Evolutionary conservation across 1,139 yeast species (phyloP), one percentile per base, ranked within the genome.

Genomic region (Meyerozyma guilliermondii): DNA sequence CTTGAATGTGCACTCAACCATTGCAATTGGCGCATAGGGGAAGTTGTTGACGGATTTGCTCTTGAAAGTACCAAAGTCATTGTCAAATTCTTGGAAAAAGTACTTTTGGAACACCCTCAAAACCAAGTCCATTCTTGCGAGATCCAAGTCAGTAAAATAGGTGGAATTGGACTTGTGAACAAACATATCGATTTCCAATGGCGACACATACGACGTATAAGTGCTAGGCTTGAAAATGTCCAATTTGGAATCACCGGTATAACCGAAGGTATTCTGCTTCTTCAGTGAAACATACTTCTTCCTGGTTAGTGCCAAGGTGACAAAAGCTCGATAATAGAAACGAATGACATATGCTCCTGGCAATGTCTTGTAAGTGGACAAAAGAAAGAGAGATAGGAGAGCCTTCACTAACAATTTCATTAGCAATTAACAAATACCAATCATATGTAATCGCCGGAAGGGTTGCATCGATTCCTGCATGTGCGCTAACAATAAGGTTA

Each of bases 151-250:
- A n/a, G 73, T 65, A 55, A 86, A 85, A 62, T 89, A 91, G 1
- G 96, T 85, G 16, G 91, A 80, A 60, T 91, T 91, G 46, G 85
- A 81, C 65, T 91, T 91, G 67, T 91, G 98, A 43, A 88, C 56
- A 56, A 87, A 87, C 70, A 86, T 76, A 62, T 91, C 98, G 54
- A 87, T 78, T 59, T 91, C 97, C 55, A 86, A 65, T 7, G 87
- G 80, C 1, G 92, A 82, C 28, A 86, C 87, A 49, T 80, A 81
- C 0, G 88, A 75, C 13, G 61, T 50, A 53, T 75, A 71, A 6
- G 62, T 56, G 1, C 71, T 60, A 44, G 76, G 69, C 28, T 69
- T 66, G 60, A 82, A 82, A 36, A 76, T 48, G 39, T 65, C 68
- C 29, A 58, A 46, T 3, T 54, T 48, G 52, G 58, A 47, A 27